A percentile compares a stretch with the other conserved stretches of the same genome.
Evolutionary conservation across 2,329 filamentous ascomycete species (phyloP).

Genomic region (Akanthomyces lecanii): DNA sequence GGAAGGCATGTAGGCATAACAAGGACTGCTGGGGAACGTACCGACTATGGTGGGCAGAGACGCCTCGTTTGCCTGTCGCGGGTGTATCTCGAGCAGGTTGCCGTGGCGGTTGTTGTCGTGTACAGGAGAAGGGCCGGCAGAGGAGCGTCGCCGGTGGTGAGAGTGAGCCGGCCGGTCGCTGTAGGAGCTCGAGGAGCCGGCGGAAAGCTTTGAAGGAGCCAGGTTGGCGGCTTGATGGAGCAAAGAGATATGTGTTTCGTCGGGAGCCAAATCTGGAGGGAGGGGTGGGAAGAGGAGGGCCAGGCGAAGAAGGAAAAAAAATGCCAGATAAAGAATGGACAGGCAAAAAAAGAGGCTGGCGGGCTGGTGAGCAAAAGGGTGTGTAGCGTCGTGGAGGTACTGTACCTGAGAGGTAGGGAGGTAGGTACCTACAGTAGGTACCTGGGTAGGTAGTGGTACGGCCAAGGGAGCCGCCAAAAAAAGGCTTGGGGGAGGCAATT

Average conservation of each 20-base stretch:
- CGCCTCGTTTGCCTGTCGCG: conserved; percentile 27
- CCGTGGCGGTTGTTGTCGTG: conserved; percentile 30
- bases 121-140: conserved; percentile 32
- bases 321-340: background rate
- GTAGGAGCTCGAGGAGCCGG: conserved; percentile 52
- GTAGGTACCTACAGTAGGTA: too few species aligned
- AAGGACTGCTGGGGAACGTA: conserved; percentile 27
- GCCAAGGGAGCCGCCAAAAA: conserved; percentile 4
- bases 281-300: background rate
- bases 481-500: background rate
- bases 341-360: conserved; percentile 1
- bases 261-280: background rate
- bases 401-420: too few species aligned
- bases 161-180: conserved; percentile 45
- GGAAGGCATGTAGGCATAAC: too few species aligned
- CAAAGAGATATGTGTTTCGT: conserved; percentile 11
- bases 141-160: conserved; percentile 49
- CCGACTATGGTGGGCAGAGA: conserved; percentile 53
- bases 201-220: conserved; percentile 46
- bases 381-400: background rate
- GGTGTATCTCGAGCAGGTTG: conserved; percentile 30
- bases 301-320: background rate
- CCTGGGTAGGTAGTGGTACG: background rate
- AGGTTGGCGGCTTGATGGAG: conserved; percentile 36
- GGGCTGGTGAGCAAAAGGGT: conserved; percentile 4